Base-by-base conservation (phyloP, 805 yeast species). In the Blastobotrys attinorum region DNA sequence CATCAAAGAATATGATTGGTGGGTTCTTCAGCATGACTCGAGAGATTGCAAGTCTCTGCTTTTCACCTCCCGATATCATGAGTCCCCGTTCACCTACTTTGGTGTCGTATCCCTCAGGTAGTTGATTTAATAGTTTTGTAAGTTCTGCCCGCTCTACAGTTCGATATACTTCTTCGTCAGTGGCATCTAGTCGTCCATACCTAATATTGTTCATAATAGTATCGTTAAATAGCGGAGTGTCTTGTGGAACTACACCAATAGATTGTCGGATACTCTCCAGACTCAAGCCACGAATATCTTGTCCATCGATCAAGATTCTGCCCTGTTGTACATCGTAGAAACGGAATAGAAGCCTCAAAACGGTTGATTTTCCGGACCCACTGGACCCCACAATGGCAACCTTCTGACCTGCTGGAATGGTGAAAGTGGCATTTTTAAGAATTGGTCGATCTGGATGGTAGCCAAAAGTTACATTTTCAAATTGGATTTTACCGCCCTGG, bases 1-100 rank as follows among this genome's bases (percentile, higher is more conserved):
- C 98, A 59, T 92, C 98, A 53, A 92, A 89, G 62, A 92, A 90
- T 44, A 94, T 83, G 39, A 92, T 86, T 22, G 92, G 90, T 0
- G 97, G 78, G 50, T 77, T 72, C 62, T 92, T 92, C 53, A 92
- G 65, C 36, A 92, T 63, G n/a, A 92, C 76, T 50, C 98, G 73
- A 0, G 97, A 92, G 51, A 92, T 87, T 0, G 98, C 97, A 35
- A 92, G 69, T 49, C 98, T 70, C 64, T 92, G 98, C 61, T 92
- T 89, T 61, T 92, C 98, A 48, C 98, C 98, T n/a, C 98, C 98
- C 21, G 96, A 87, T 38, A 92, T 89, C 98, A 92, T 92, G 74
- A 92, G 73, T n/a, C 98, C 98, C 3, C 72, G 71, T 62, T 92
- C 98, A 39, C 98, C 98, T 15, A 92, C 98, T 46, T 85, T 70